Evolutionary conservation across 2,329 filamentous ascomycete species (phyloP), one percentile per base, ranked within the genome.

Genomic region (Exserohilum turcica): DNA sequence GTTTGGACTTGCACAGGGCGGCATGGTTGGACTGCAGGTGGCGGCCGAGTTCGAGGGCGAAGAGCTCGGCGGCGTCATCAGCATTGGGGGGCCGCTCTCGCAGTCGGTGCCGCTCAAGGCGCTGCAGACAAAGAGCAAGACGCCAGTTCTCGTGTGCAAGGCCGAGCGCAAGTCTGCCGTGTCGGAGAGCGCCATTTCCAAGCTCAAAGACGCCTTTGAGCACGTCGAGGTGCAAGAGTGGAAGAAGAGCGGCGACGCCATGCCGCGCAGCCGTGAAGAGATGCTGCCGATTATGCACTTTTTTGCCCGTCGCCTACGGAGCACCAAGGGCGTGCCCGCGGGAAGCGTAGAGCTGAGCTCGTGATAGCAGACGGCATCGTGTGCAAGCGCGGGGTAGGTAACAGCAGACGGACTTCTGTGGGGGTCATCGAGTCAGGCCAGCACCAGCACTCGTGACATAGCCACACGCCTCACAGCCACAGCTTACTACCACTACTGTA

Each of bases 221-320:
- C 70, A 70, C 38, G 56, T 72, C 3, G 73, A 77, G 57, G 48
- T 75, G 39, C 70, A 68, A 46, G 73, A 76, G 45, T 77, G 74
- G 74, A 72, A 65, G 66, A 85, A 87, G 68, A 74, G 73, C 2
- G 89, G 87, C 5, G 91, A 96, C 73, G 83, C 82, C 1, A 96
- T 97, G 92, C 91, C 92, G n/a, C 79, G 80, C 39, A 88, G 82
- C 70, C 81, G 88, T 47, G 91, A 95, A 9, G 92, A 97, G 80
- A 92, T 95, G 82, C 70, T 92, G 66, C 92, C 92, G 0, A 83
- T 97, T 55, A 97, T 97, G 91, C 85, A 88, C 67, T 97, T 87
- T 71, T 83, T 92, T 65, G 87, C 87, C 0, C 82, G 87, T 44
- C 82, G 87, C 65, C 73, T 94, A 63, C 67, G 76, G 58, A 84